Base-by-base conservation (phyloP, 129 eudicot species). In the Solidago caesia region DNA sequence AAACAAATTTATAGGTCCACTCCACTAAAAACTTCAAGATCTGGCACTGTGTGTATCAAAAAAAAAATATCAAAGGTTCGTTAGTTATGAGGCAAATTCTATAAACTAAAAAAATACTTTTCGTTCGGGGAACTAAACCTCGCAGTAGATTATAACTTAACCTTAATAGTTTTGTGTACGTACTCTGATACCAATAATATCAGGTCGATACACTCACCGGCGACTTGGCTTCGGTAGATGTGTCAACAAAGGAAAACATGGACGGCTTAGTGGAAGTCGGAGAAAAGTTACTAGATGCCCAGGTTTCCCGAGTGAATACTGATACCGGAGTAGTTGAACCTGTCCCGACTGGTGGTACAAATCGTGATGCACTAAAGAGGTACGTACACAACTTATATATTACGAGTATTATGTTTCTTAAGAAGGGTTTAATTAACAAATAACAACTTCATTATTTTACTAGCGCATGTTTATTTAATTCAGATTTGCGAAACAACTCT, bases 171-270 rank as follows among this genome's bases (percentile, higher is more conserved):
- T 21, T 21, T 33, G 39, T 33, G 2, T 33, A 33, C 21, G 39
- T 33, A 33, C 39, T 33, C 2, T 33, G 39, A 33, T 33, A 1
- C 3, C 39, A 33, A 33, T 33, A 33, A 33, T 33, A 57, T 29
- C 67, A 85, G 95, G 87, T 85, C 14, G 86, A 83, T 42, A 83
- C 74, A 2, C 65, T 88, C 46, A 72, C 68, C 0, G 95, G 90
- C 44, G 71, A 44, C 11, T 9, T 82, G 55, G 14, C 75, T 8
- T 60, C 84, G 6, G 63, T 71, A 39, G 88, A 81, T 53, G 42
- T 44, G 3, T 64, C 90, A 60, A 88, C 90, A 5, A 70, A 71
- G 49, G 67, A 85, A 58, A 88, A 88, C 61, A 8, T 88, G 75
- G 42, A 73, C 44, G 51, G 71, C 59, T 78, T 85, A 2, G 82